phyloP scores from a whole-genome alignment of 805 yeast genomes.

The Candida andamanensis region DNA sequence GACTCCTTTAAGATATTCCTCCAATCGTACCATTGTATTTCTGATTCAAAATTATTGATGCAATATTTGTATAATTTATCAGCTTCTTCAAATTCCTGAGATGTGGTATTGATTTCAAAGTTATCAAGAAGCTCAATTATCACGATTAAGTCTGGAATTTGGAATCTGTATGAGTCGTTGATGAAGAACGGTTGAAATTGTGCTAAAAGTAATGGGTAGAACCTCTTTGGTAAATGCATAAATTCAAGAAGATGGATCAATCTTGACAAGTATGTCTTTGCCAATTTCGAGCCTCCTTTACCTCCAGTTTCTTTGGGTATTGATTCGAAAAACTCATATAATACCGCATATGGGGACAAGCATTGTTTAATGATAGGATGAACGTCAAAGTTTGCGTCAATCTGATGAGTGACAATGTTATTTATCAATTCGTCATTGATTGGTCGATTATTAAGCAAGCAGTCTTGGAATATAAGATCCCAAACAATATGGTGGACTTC shows the following conservation, averaged over 20 bases:
- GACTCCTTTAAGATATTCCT: slow-evolving; percentile 14
- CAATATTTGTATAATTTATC: slow-evolving; percentile 28
- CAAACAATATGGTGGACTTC: slow-evolving; percentile 52
- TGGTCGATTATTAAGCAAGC: slow-evolving; percentile 47
- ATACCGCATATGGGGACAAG: slow-evolving; percentile 65
- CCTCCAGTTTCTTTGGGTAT: slow-evolving; percentile 13
- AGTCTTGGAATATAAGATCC: slow-evolving; percentile 55
- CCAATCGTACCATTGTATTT: slow-evolving; percentile 30
- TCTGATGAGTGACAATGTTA: slow-evolving; percentile 37
- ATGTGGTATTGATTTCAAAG: slow-evolving; percentile 21
- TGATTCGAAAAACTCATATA: slow-evolving; percentile 44
- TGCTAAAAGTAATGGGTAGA: slow-evolving; percentile 45
- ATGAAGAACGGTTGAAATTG: slow-evolving; percentile 42
- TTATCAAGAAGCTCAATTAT: slow-evolving; percentile 37
- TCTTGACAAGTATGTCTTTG: slow-evolving; percentile 28
- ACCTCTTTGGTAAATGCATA: slow-evolving; percentile 42
- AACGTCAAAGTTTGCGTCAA: slow-evolving; percentile 29
- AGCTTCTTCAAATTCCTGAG: slow-evolving; percentile 23
- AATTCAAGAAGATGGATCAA: slow-evolving; percentile 46
- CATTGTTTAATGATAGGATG: slow-evolving; percentile 63
- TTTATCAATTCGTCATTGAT: slow-evolving; percentile 54
- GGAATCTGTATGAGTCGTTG: slow-evolving; percentile 12
- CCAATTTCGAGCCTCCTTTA: too few species aligned
- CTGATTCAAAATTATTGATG: slow-evolving; percentile 15
- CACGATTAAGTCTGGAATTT: slow-evolving; percentile 28